Conservation (phyloP, 208 protist genomes). For the Trypanosomatidae sp. region DNA sequence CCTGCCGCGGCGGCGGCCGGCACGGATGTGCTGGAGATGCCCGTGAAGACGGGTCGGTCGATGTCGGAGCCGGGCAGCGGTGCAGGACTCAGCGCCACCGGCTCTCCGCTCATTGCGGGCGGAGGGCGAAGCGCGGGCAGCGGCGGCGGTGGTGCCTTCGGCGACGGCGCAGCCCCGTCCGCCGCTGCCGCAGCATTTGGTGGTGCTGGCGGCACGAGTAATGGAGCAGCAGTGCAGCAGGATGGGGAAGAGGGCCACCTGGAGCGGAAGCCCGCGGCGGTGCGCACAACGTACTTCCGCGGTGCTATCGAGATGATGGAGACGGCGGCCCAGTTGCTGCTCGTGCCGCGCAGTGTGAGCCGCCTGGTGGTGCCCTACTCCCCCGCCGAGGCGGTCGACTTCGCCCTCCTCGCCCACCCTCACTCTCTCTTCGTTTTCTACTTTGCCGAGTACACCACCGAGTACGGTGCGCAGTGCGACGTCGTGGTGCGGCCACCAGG, state of each 20-base stretch:
- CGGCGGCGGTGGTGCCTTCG: neutral
- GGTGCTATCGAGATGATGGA: slow-evolving; percentile 80
- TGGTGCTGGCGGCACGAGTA: no score
- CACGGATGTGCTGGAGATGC: slow-evolving; percentile 53
- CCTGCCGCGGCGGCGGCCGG: slow-evolving; percentile 53
- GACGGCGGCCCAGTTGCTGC: slow-evolving; percentile 51
- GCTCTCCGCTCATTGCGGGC: slow-evolving; percentile 16
- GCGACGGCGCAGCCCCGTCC: neutral
- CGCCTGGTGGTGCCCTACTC: slow-evolving; percentile 54
- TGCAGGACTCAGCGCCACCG: slow-evolving; percentile 1
- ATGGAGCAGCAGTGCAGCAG: no score
- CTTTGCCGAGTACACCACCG: slow-evolving; percentile 83
- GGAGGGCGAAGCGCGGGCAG: no score
- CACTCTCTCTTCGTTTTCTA: slow-evolving; percentile 88
- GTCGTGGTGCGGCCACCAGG: slow-evolving; percentile 72
- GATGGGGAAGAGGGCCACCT: no score
- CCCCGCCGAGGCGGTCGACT: slow-evolving; percentile 77
- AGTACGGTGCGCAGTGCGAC: slow-evolving; percentile 57
- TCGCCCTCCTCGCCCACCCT: slow-evolving; percentile 70
- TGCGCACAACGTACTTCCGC: slow-evolving; percentile 59
- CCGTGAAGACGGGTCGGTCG: neutral
- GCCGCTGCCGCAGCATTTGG: slow-evolving; percentile 10
- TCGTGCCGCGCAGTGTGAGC: slow-evolving; percentile 32
- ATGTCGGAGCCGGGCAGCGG: slow-evolving; percentile 5
- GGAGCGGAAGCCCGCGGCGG: slow-evolving; percentile 30